Base-by-base conservation (phyloP, 768 basidiomycete species). In the Phlegmacium glaucopus region DNA sequence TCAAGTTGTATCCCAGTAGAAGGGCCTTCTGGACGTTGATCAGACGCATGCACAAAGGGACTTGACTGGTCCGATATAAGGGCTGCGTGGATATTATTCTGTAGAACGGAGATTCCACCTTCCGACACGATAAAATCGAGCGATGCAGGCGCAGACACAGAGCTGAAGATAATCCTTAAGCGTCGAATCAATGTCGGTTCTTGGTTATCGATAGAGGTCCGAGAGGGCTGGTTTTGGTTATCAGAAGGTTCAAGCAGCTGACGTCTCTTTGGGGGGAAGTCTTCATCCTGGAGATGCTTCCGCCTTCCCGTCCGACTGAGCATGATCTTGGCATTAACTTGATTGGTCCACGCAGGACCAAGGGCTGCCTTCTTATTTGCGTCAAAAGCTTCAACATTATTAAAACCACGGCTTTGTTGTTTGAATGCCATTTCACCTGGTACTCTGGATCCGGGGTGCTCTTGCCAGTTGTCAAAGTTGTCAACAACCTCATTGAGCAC, bases 261-360 rank as follows among this genome's bases (percentile, higher is more conserved):
- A 42, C 46, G 52, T 48, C 66, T 69, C 50, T 60, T 66, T 10
- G 54, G 30, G 27, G 25, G 51, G 11, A 52, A 42, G n/a, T 56
- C 60, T 39, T 54, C 52, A 13, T 71, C 71, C 45, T 72, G 66
- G 22, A 87, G 60, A 48, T 82, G 72, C 39, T 80, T 74, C 47
- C 85, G 75, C 50, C 90, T 72, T 9, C 78, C 79, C 0, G 93
- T 94, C 26, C 90, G 79, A 37, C 77, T 79, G 43, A 96, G 76
- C 75, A 95, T 84, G 39, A 97, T 77, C 17, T 95, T 79, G 4
- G 76, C 77, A 55, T 95, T 94, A 47, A 98, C 74, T 58, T 91
- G 87, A 64, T 95, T 97, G 12, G 94, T 88, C 95, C 95, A 98
- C 8, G 83, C 84, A 42, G 96, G 80, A 3, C 94, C 94, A 2